Conservation (phyloP, 495 filamentous ascomycete species). For the Trichoderma parareesei region DNA sequence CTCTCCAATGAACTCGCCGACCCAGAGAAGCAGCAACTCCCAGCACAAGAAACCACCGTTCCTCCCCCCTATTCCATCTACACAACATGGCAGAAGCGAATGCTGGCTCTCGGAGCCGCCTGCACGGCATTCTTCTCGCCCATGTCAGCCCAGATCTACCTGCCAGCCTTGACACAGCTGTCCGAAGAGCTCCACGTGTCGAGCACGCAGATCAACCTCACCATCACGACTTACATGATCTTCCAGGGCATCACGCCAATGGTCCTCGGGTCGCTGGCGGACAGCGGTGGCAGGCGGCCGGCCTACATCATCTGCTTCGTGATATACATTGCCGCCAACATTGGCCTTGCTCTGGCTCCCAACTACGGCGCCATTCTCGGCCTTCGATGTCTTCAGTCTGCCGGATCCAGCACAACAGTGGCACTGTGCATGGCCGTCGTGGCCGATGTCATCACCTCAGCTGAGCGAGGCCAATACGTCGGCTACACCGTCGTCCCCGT, state of each 20-base stretch:
- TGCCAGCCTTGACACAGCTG: constrained; percentile 54
- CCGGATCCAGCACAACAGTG: constrained; percentile 43
- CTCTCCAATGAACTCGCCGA: background rate
- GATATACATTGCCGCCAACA: constrained; percentile 49
- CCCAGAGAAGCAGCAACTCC: background rate
- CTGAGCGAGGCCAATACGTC: constrained; percentile 43
- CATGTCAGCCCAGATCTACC: constrained; percentile 62
- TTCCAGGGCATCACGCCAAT: constrained; percentile 51
- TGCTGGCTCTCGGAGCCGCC: constrained; percentile 54
- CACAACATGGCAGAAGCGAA: constrained; percentile 45
- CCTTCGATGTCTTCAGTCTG: constrained; percentile 47
- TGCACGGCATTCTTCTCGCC: constrained; percentile 61
- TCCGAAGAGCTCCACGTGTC: constrained; percentile 46
- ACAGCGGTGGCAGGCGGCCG: constrained; percentile 46
- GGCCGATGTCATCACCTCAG: constrained; percentile 44
- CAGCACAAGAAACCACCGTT: background rate
- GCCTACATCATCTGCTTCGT: constrained; percentile 46
- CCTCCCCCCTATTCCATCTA: constrained; percentile 44
- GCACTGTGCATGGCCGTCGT: constrained; percentile 48
- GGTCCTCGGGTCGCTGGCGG: constrained; percentile 49
- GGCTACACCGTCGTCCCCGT: constrained; percentile 31
- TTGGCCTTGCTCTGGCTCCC: constrained; percentile 44
- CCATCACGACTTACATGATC: constrained; percentile 54
- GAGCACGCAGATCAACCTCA: constrained; percentile 50
- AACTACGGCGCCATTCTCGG: constrained; percentile 43